Evolutionary conservation across 177 flowering plant genomes (phyloP).

Genomic region (Vitis hybrid): DNA sequence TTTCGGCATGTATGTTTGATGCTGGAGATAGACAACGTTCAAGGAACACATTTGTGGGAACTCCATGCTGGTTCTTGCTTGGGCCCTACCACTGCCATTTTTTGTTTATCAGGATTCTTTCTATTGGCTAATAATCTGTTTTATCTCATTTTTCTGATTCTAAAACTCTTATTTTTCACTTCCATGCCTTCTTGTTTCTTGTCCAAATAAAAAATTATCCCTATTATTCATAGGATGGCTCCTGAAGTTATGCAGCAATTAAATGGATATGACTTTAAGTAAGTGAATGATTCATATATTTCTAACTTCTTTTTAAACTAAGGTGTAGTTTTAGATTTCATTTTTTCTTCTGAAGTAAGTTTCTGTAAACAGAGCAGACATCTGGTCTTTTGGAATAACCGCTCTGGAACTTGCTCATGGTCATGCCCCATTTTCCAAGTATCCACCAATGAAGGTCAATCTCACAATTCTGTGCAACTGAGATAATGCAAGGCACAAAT

Average conservation of each 20-base stretch:
- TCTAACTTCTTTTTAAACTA: conserved; percentile 5
- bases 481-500: too few species aligned
- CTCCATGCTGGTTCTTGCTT: conserved; percentile 83
- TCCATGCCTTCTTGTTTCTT: neutral
- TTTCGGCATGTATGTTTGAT: conserved; percentile 96
- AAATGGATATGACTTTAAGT: conserved; percentile 98
- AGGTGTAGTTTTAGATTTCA: neutral
- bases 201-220: too few species aligned
- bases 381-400: conserved; percentile 98
- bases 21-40: conserved; percentile 87
- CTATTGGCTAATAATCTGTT: too few species aligned
- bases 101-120: neutral
- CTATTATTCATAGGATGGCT: conserved; percentile 74
- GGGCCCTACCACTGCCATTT: neutral
- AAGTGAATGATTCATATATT: conserved; percentile 30
- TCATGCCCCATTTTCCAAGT: conserved; percentile 98
- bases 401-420: conserved; percentile 99
- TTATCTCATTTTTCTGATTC: neutral
- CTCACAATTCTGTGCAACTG: neutral
- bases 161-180: neutral
- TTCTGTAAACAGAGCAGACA: conserved; percentile 75
- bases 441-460: conserved; percentile 94
- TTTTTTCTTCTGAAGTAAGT: neutral
- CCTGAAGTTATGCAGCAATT: conserved; percentile 99
- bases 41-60: conserved; percentile 97